Evolutionary conservation across 1,284 basidiomycete genomes (phyloP), one percentile per base, ranked within the genome.

Genomic region (Polyporus tsugae): DNA sequence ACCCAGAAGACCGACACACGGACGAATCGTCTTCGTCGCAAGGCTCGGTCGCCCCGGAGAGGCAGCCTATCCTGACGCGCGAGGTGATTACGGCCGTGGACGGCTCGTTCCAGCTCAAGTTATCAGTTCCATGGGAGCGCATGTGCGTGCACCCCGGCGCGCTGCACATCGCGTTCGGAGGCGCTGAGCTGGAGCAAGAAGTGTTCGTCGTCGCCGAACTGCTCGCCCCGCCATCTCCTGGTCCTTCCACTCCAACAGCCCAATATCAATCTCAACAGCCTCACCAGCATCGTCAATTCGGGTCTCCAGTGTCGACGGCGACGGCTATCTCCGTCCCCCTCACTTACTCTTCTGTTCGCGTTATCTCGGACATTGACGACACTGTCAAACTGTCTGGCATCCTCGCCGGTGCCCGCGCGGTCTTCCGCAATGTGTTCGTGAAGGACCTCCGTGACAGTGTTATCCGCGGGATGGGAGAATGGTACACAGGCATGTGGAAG

Each of bases 351-450:
- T 84, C 85, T 0, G 78, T 95, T 15, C 89, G 94, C 9, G 86
- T 98, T 64, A 91, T 98, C 41, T 97, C 95, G 0, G 97, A 99
- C 76, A 92, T 99, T 57, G 97, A 99, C 78, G 97, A 99, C 78
- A 99, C 97, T 0, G 87, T 98, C 71, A 98, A 97, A 78, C 79
- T 87, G 60, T 90, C 93, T 0, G 89, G 90, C 64, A 86, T 97
- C n/a, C 76, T 91, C 2, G 82, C 83, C 15, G 95, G 95, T 0
- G 89, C 93, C 0, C 84, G 94, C 41, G 84, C 89, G 2, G 89
- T 93, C 2, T 96, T 96, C 78, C 84, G 87, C 59, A 93, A 92
- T 73, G 92, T 94, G 0, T 94, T 95, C 71, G 91, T 92, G 9
- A 90, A 89, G 76, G 90, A 92, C 67, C 80, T 95, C 44, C 83